Evolutionary conservation across 805 yeast genomes (phyloP).

Genomic region (Barnettozyma pratensis): DNA sequence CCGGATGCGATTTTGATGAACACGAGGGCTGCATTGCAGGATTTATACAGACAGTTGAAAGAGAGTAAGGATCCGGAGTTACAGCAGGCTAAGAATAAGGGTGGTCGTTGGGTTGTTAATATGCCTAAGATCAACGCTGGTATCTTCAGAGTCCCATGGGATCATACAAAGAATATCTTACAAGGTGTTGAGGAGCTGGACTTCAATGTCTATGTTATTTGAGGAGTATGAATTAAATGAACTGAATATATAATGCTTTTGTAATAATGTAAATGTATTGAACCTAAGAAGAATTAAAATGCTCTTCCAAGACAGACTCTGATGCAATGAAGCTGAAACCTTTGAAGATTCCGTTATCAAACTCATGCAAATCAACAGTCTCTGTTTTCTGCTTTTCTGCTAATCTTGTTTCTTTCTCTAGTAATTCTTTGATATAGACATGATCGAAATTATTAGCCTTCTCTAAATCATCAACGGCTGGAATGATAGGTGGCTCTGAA

Average conservation of each 20-base stretch:
- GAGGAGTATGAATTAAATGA: neutral
- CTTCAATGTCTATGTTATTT: constrained; percentile 44
- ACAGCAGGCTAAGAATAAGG: neutral
- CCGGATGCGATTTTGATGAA: constrained; percentile 42
- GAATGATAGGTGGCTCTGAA: constrained; percentile 67
- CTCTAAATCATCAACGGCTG: constrained; percentile 67
- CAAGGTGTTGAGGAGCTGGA: constrained; percentile 24
- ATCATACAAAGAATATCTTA: constrained; percentile 51
- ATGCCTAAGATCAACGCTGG: constrained; percentile 84
- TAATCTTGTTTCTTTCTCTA: neutral
- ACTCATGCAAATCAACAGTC: neutral
- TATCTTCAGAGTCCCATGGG: constrained; percentile 78
- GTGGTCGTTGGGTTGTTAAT: constrained; percentile 31
- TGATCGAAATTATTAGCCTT: constrained; percentile 78
- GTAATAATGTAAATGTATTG: no score
- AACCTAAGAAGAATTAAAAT: neutral
- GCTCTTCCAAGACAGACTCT: constrained; percentile 30
- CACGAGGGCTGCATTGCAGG: constrained; percentile 46
- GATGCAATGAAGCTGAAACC: constrained; percentile 44
- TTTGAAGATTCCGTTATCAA: constrained; percentile 27
- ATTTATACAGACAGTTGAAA: constrained; percentile 37
- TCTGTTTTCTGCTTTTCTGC: no score
- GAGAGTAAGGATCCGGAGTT: neutral
- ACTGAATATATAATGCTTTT: no score
- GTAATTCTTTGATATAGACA: constrained; percentile 61